phyloP scores from a whole-genome alignment of 202 grass and related monocot species.

The Panicum hallii region DNA sequence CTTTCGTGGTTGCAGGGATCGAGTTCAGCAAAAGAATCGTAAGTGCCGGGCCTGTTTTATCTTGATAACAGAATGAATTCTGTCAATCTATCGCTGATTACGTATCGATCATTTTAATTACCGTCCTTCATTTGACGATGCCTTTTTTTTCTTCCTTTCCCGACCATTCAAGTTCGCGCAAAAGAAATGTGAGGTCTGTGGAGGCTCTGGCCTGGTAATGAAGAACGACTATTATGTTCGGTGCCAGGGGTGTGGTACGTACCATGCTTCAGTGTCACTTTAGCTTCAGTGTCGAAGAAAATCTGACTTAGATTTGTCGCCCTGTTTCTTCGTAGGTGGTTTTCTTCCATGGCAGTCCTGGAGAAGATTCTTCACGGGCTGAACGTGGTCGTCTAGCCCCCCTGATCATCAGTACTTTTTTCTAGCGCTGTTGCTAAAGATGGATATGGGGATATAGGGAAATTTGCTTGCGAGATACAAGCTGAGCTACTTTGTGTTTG shows the following conservation, averaged over 20 bases:
- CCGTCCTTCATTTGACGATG: not conserved
- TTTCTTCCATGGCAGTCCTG: constrained; percentile 98
- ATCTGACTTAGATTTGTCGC: not conserved
- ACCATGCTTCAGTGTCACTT: constrained; percentile 16
- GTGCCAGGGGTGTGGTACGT: constrained; percentile 86
- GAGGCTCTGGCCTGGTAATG: constrained; percentile 81
- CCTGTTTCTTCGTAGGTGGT: constrained; percentile 54
- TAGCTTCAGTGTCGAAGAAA: not conserved
- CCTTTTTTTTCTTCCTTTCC: no score
- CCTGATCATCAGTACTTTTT: no score
- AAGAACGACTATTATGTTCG: constrained; percentile 64
- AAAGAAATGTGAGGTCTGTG: constrained; percentile 79
- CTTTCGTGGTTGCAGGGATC: constrained; percentile 80
- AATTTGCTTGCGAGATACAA: not conserved
- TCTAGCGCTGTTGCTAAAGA: not conserved
- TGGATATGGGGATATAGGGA: not conserved
- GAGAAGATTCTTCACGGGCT: constrained; percentile 91
- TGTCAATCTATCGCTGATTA: not conserved
- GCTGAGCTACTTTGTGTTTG: not conserved
- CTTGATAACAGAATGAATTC: not conserved
- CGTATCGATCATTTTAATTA: not conserved
- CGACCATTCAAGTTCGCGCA: constrained; percentile 60
- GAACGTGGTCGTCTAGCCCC: constrained; percentile 1
- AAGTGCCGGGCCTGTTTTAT: constrained; percentile 24
- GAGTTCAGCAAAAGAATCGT: constrained; percentile 95